Evolutionary conservation across 2,329 filamentous ascomycete genomes (phyloP).

Genomic region (Microsporum audouinii): DNA sequence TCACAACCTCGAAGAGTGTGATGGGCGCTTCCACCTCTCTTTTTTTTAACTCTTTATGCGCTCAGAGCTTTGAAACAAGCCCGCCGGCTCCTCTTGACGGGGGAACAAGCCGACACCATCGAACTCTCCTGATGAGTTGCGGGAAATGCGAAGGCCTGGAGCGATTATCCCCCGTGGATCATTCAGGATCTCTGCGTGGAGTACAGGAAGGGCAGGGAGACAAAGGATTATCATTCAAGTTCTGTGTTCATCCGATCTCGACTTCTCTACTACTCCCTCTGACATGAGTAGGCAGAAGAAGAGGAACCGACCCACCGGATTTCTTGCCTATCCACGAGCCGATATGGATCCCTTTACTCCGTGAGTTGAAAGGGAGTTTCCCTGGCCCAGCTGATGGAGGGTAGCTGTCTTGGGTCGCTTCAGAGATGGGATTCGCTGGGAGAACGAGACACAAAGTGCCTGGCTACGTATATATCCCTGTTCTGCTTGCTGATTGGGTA

Average conservation of each 20-base stretch:
- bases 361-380: background rate
- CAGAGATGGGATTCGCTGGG: conserved; percentile 16
- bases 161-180: background rate
- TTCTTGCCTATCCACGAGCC: background rate
- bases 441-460: conserved; percentile 10
- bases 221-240: background rate
- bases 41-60: background rate
- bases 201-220: background rate
- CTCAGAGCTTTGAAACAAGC: conserved; percentile 3
- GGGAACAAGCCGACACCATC: background rate
- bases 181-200: background rate
- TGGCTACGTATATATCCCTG: conserved; percentile 14
- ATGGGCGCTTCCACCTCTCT: background rate
- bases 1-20: background rate
- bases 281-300: no score
- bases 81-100: conserved; percentile 1
- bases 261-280: background rate
- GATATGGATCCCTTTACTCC: conserved; percentile 4
- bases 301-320: background rate
- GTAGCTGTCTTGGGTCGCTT: conserved; percentile 16
- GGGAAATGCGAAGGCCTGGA: background rate
- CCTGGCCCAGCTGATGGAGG: conserved; percentile 16
- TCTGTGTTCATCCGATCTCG: background rate
- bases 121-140: background rate
- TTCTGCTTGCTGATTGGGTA: conserved; percentile 15